phyloP scores from a whole-genome alignment of 179 eudicot species.

The Beta macrorhiza region DNA sequence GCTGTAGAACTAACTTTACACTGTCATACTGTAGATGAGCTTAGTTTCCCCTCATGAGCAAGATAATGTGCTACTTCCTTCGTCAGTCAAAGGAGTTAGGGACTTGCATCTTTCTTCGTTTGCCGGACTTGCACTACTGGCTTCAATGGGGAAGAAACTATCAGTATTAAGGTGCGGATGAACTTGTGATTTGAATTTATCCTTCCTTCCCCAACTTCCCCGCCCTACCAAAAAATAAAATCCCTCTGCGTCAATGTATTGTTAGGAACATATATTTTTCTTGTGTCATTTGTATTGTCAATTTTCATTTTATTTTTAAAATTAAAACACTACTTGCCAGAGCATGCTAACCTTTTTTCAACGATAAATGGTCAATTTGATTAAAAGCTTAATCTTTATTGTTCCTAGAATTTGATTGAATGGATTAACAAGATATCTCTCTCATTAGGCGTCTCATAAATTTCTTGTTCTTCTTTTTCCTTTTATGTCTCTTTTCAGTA shows the following conservation, averaged over 20 bases:
- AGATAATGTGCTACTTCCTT: conserved; percentile 63
- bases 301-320: background rate
- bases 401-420: background rate
- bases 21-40: conserved; percentile 52
- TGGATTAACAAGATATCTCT: background rate
- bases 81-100: conserved; percentile 56
- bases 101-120: conserved; percentile 63
- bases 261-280: background rate
- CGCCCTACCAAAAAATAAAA: background rate
- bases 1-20: background rate
- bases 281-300: background rate
- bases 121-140: conserved; percentile 60
- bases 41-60: conserved; percentile 54
- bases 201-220: background rate
- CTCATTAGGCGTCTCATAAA: background rate
- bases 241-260: background rate
- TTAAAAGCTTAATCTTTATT: background rate
- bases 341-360: background rate
- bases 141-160: conserved; percentile 72
- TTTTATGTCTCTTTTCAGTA: conserved; percentile 43
- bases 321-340: background rate
- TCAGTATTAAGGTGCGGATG: conserved; percentile 62
- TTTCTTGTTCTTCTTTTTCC: background rate
- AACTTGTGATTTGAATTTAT: background rate
- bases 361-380: background rate